Conservation (phyloP, 1,139 yeast species). For the Diutina sp. region DNA sequence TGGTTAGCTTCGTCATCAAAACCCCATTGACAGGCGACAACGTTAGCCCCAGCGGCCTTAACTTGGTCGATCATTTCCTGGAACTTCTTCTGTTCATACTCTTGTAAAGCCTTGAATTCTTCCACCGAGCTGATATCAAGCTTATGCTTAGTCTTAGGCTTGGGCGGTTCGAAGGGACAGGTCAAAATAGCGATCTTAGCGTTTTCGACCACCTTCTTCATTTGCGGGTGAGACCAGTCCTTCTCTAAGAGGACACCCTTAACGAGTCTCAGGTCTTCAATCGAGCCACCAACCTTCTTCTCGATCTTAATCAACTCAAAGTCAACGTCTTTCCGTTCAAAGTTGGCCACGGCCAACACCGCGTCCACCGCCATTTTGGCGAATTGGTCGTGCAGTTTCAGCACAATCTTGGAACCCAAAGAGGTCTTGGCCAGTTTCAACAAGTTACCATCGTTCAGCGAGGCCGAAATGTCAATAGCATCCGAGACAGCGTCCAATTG, state of each 20-base stretch:
- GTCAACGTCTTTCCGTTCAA: constrained; percentile 88
- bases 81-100: constrained; percentile 84
- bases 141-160: constrained; percentile 97
- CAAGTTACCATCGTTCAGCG: constrained; percentile 38
- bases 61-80: constrained; percentile 82
- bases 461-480: constrained; percentile 36
- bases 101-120: constrained; percentile 82
- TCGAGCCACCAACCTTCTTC: constrained; percentile 90
- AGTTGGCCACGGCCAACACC: constrained; percentile 83
- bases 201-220: constrained; percentile 74
- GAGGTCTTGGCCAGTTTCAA: constrained; percentile 92
- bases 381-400: constrained; percentile 85
- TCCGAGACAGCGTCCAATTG: constrained; percentile 71
- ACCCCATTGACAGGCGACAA: constrained; percentile 99
- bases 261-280: constrained; percentile 74
- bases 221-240: constrained; percentile 96
- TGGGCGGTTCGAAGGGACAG: constrained; percentile 98
- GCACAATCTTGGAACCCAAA: constrained; percentile 89
- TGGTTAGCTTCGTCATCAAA: constrained; percentile 99
- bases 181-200: constrained; percentile 90
- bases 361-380: constrained; percentile 98
- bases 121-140: constrained; percentile 85
- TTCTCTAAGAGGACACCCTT: constrained; percentile 90
- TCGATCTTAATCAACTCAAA: constrained; percentile 92
- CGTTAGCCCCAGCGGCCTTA: constrained; percentile 85